phyloP scores from a whole-genome alignment of 805 yeast genomes.

The Saccharomycopsis microspora region DNA sequence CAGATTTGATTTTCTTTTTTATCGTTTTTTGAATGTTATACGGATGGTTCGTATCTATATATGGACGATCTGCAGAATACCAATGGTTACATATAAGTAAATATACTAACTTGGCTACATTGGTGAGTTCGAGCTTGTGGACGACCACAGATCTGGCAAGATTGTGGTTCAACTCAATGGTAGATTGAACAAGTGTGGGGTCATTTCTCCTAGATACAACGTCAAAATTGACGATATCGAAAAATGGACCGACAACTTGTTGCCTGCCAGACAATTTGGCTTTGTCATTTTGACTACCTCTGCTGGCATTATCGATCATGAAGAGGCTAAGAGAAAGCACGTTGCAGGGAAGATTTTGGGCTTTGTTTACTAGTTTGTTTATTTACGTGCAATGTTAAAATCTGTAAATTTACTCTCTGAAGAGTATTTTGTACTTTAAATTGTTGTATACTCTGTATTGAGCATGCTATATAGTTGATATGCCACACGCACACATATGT shows the following conservation, averaged over 20 bases:
- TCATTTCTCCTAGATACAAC: constrained; percentile 97
- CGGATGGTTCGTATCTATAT: neutral
- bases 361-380: constrained; percentile 67
- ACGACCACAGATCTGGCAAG: constrained; percentile 98
- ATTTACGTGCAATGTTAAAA: neutral
- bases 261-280: constrained; percentile 99
- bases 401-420: neutral
- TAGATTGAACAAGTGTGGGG: constrained; percentile 98
- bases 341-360: constrained; percentile 98
- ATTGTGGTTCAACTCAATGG: constrained; percentile 94
- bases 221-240: constrained; percentile 90
- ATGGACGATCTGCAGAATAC: no score
- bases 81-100: neutral
- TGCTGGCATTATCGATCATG: constrained; percentile 99
- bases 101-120: constrained; percentile 53
- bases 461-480: no score
- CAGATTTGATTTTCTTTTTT: neutral
- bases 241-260: constrained; percentile 96
- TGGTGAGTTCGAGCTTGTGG: constrained; percentile 96
- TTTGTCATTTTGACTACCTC: constrained; percentile 96
- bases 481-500: no score
- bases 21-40: neutral
- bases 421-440: no score
- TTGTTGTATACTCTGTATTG: no score
- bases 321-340: constrained; percentile 99